phyloP scores from a whole-genome alignment of 345 rosid genomes.

The Populus ilicifolia region DNA sequence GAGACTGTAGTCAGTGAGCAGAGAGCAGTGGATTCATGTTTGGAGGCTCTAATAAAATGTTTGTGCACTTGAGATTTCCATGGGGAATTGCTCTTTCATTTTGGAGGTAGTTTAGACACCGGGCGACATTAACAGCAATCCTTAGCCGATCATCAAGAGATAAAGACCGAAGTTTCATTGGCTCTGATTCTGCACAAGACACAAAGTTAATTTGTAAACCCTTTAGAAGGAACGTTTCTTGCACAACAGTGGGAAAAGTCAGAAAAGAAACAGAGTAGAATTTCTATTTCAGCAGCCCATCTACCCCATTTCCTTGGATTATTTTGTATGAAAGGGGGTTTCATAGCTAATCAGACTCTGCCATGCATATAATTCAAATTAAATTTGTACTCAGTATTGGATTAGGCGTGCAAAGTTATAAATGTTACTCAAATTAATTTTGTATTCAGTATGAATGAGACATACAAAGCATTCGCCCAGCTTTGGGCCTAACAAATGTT shows the following conservation, averaged over 20 bases:
- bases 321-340: background rate
- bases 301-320: background rate
- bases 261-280: background rate
- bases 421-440: background rate
- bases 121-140: conserved; percentile 52
- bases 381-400: no score
- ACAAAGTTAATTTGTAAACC: background rate
- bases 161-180: conserved; percentile 47
- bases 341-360: no score
- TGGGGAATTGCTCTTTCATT: conserved; percentile 83
- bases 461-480: background rate
- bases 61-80: conserved; percentile 85
- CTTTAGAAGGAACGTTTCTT: no score
- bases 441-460: background rate
- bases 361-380: no score
- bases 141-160: conserved; percentile 55
- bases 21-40: conserved; percentile 48
- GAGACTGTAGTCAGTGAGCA: conserved; percentile 85
- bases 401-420: no score
- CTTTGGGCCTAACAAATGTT: background rate
- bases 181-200: conserved; percentile 51
- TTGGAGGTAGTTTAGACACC: conserved; percentile 79
- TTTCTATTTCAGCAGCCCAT: background rate
- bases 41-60: conserved; percentile 58
- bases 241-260: background rate